Percentiles rank a stretch among this genome's conserved stretches.
Conservation (phyloP, 2,329 filamentous ascomycete species). For the Pseudopyrenochaeta lycopersici region DNA sequence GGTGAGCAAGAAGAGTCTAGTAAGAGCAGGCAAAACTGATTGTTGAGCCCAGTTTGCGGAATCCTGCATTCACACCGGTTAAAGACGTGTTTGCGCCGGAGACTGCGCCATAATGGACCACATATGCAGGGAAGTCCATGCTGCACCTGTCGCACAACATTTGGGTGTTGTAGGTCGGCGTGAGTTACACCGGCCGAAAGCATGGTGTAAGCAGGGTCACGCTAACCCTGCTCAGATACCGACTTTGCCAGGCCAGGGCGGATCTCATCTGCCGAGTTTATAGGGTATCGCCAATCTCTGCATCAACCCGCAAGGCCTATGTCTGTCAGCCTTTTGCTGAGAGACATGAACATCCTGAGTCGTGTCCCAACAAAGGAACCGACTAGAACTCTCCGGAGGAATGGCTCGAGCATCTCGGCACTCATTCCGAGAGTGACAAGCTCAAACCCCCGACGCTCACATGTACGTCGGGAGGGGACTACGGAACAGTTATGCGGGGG, state of each 20-base stretch:
- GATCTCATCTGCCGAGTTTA: too few species aligned
- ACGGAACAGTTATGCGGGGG: background rate
- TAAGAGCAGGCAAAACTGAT: conserved; percentile 1
- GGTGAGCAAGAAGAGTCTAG: background rate
- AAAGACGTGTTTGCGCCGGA: background rate
- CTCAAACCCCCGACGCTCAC: background rate
- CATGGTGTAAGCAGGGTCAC: background rate
- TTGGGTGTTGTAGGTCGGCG: background rate
- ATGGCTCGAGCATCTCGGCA: background rate
- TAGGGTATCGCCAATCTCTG: too few species aligned
- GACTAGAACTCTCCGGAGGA: too few species aligned
- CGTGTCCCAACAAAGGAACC: too few species aligned
- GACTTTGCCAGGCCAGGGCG: too few species aligned
- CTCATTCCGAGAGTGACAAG: background rate
- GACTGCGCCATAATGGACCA: background rate
- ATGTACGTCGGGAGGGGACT: background rate
- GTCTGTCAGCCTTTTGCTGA: too few species aligned
- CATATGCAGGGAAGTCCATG: background rate
- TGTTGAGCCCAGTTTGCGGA: background rate
- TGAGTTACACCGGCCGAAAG: background rate
- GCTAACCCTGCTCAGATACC: background rate
- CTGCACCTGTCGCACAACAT: background rate
- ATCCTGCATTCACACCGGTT: conserved; percentile 2
- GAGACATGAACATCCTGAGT: too few species aligned
- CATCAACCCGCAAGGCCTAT: too few species aligned